These are phyloP conservation scores for Allium sativum DNA, from an alignment of 106 monocot genomes.

Conservation along the genomic window DNA sequence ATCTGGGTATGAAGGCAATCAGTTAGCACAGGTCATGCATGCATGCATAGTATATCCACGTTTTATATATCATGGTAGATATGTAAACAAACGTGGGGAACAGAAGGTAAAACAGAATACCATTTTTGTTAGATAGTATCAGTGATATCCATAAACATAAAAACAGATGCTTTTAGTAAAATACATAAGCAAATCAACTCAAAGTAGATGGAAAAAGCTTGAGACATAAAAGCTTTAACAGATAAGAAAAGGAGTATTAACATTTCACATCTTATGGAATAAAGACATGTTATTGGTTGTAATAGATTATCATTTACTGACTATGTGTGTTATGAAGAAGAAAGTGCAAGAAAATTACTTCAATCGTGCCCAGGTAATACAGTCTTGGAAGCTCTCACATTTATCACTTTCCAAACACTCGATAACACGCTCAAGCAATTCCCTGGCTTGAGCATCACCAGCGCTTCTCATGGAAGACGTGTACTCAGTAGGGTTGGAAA, in stretches of 20 bases:
- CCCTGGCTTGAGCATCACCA: constrained; percentile 84
- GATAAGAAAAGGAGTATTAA: background rate
- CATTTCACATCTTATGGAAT: background rate
- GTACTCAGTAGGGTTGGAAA: constrained; percentile 59
- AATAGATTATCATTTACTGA: background rate
- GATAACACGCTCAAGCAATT: constrained; percentile 62
- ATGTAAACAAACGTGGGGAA: too few relatives aligned
- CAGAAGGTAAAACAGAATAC: background rate
- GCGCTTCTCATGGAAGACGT: constrained; percentile 49
- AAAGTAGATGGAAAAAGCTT: background rate
- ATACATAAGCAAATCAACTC: background rate
- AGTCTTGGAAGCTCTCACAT: constrained; percentile 79
- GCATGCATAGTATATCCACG: background rate
- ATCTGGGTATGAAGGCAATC: constrained; percentile 22
- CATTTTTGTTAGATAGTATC: background rate
- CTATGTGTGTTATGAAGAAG: background rate
- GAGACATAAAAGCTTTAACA: background rate
- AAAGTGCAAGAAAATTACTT: constrained; percentile 30
- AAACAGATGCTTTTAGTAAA: background rate
- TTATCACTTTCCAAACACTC: constrained; percentile 67
- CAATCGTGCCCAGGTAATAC: constrained; percentile 69
- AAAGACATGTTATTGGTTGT: background rate
- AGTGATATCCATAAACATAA: background rate
- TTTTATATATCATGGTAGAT: too few relatives aligned
- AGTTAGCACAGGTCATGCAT: background rate